Evolutionary conservation across 2,329 filamentous ascomycete genomes (phyloP).

Genomic region (Hymenoscyphus scutula): DNA sequence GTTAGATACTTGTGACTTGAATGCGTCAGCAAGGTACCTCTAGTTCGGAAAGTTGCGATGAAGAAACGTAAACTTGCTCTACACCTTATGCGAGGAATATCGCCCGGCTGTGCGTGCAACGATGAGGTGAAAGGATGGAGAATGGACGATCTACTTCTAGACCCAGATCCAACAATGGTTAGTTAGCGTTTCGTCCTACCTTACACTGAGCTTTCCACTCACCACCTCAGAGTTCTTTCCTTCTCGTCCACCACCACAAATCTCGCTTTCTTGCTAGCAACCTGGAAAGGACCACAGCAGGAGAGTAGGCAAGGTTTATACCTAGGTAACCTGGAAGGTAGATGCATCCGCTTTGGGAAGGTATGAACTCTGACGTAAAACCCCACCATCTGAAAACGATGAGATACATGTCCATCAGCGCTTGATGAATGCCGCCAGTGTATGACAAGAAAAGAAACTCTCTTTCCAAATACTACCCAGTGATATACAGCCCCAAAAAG

Average conservation of each 20-base stretch:
- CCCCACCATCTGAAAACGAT: not conserved
- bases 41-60: not conserved
- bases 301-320: not conserved
- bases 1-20: not conserved
- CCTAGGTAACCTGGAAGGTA: too few relatives aligned
- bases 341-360: not conserved
- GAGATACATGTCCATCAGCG: not conserved
- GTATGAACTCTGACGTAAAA: not conserved
- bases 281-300: not conserved
- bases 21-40: not conserved
- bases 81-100: not conserved
- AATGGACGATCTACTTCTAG: too few relatives aligned
- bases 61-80: not conserved
- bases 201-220: too few relatives aligned
- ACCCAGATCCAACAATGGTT: too few relatives aligned
- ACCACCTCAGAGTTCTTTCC: too few relatives aligned
- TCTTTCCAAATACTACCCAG: too few relatives aligned
- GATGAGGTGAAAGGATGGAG: not conserved
- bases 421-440: not conserved
- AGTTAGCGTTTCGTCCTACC: too few relatives aligned
- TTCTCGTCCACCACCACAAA: too few relatives aligned
- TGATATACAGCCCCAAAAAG: too few relatives aligned
- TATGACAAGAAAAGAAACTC: not conserved
- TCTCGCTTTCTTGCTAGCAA: too few relatives aligned
- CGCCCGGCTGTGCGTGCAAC: not conserved